Evolutionary conservation across 768 basidiomycete genomes (phyloP).

Genomic region (Antrodiella citrinella): DNA sequence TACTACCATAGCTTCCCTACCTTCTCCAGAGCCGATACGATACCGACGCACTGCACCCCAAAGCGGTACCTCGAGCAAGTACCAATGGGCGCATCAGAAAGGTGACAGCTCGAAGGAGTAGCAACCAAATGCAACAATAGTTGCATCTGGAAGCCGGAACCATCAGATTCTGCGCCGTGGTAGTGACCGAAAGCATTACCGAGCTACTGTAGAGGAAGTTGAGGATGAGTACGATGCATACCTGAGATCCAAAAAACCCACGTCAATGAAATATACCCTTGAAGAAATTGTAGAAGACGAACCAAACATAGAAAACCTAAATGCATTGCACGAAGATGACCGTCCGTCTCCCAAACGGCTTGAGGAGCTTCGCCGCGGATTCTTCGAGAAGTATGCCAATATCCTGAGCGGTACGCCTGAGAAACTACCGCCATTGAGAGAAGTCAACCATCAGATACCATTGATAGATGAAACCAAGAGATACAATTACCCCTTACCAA

Average conservation of each 20-base stretch:
- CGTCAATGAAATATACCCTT: no score
- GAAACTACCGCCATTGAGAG: constrained; percentile 26
- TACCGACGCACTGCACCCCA: background rate
- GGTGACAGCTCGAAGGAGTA: background rate
- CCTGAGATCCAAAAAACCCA: no score
- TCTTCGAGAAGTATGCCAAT: background rate
- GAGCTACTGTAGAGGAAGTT: no score
- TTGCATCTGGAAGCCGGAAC: background rate
- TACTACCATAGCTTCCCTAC: background rate
- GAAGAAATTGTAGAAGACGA: no score
- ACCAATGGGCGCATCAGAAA: background rate
- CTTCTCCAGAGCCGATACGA: background rate
- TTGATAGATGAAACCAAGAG: constrained; percentile 26
- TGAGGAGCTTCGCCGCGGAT: background rate
- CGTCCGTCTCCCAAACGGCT: no score
- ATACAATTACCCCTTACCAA: constrained; percentile 25
- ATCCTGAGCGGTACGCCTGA: constrained; percentile 1
- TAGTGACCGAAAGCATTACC: background rate
- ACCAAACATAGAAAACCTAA: no score
- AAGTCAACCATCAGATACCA: constrained; percentile 34
- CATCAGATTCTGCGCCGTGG: background rate
- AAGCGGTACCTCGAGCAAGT: background rate
- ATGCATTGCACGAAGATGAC: no score
- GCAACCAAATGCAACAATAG: background rate
- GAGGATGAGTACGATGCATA: no score